Conservation (phyloP, 805 yeast genomes). For the Candida oleophila region DNA sequence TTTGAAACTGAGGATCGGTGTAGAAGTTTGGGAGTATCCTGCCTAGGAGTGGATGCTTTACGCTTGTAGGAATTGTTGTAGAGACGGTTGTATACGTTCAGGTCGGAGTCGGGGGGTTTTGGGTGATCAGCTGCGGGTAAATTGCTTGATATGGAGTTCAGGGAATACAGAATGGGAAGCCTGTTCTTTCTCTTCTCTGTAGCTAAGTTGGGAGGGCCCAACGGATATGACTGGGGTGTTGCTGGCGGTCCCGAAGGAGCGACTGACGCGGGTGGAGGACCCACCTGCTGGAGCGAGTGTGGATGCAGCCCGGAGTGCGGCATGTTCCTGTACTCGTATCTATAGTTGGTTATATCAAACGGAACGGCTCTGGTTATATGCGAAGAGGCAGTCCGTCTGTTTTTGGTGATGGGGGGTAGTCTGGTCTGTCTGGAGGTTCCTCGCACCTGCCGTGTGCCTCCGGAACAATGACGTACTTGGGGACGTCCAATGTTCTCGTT, state of each 20-base stretch:
- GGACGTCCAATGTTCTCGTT: background rate
- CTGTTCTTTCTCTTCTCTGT: background rate
- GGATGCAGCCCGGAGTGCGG: background rate
- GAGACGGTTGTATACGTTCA: constrained; percentile 4
- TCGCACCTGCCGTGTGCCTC: background rate
- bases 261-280: background rate
- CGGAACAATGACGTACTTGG: background rate
- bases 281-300: background rate
- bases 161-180: background rate
- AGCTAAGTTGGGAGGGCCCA: background rate
- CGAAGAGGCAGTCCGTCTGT: constrained; percentile 1
- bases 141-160: background rate
- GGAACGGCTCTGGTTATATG: background rate
- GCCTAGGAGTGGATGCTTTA: constrained; percentile 1
- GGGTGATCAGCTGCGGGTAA: background rate
- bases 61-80: constrained; percentile 3
- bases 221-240: background rate
- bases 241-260: background rate
- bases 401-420: background rate
- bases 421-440: background rate
- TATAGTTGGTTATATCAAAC: background rate
- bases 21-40: constrained; percentile 1
- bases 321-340: background rate
- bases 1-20: background rate
- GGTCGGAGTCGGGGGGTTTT: too few species aligned